These are phyloP conservation scores for Oryza meridionalis DNA, from an alignment of 176 grass and related monocot species.

Conservation along the genomic window DNA sequence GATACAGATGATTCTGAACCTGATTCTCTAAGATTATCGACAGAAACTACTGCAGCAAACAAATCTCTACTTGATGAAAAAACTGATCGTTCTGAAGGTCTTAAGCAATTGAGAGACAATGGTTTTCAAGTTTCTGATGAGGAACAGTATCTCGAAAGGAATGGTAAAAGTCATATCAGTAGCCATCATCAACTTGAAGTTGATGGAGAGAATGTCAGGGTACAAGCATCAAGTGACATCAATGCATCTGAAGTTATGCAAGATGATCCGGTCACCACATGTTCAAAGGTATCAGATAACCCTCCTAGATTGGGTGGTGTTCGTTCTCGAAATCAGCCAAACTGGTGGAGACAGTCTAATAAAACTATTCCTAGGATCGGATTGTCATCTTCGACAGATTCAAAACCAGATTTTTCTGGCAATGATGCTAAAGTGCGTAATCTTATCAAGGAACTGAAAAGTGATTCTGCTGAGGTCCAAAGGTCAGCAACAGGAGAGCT, in stretches of 20 bases:
- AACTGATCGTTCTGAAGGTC: constrained; percentile 25
- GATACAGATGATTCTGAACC: constrained; percentile 47
- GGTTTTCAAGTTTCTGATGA: constrained; percentile 29
- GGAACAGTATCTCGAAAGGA: constrained; percentile 25
- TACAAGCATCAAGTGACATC: constrained; percentile 36
- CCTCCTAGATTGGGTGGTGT: constrained; percentile 34
- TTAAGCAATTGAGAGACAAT: constrained; percentile 31
- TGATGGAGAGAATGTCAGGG: constrained; percentile 20
- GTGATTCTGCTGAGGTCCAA: constrained; percentile 49
- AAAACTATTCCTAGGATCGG: constrained; percentile 45
- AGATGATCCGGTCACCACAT: constrained; percentile 25
- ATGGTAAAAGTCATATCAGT: constrained; percentile 36
- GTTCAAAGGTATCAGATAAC: constrained; percentile 43
- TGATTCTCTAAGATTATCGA: constrained; percentile 39
- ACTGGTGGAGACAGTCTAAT: constrained; percentile 50
- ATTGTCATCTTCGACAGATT: constrained; percentile 39
- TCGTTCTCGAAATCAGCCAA: constrained; percentile 48
- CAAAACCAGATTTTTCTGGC: constrained; percentile 53
- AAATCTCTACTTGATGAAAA: constrained; percentile 33
- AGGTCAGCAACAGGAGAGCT: constrained; percentile 65
- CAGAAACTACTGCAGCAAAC: constrained; percentile 45
- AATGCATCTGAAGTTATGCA: constrained; percentile 56
- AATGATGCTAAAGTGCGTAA: constrained; percentile 55
- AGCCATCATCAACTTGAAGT: constrained; percentile 22
- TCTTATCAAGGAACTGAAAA: constrained; percentile 67